These are phyloP conservation scores for Dioscorea zingiberensis DNA, from an alignment of 106 monocot genomes.

Conservation along the genomic window DNA sequence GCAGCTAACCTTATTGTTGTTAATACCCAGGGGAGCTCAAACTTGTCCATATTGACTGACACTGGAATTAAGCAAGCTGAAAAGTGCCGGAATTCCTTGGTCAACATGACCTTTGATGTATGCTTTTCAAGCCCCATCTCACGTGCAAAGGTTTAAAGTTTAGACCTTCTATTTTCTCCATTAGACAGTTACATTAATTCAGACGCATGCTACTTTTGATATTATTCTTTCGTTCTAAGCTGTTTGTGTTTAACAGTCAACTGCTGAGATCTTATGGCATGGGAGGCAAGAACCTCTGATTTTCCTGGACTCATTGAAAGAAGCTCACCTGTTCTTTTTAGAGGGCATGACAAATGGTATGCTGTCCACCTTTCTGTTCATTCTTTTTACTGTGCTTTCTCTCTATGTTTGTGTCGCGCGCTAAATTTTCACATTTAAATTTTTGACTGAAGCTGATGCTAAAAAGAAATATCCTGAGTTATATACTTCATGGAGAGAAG, in stretches of 20 bases:
- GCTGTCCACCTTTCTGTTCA: not conserved
- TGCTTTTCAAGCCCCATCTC: slow-evolving; percentile 84
- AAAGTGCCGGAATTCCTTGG: slow-evolving; percentile 53
- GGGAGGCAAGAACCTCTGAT: slow-evolving; percentile 50
- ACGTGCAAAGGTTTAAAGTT: slow-evolving; percentile 62
- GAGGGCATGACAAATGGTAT: slow-evolving; percentile 90
- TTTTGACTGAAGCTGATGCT: slow-evolving; percentile 73
- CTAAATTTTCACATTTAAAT: slow-evolving; percentile 16
- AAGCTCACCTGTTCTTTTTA: slow-evolving; percentile 70
- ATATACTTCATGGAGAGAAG: slow-evolving; percentile 64
- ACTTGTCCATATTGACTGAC: slow-evolving; percentile 69
- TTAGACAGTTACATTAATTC: no score
- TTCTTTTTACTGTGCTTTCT: not conserved
- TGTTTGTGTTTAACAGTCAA: slow-evolving; percentile 36
- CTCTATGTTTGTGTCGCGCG: not conserved
- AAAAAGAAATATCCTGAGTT: slow-evolving; percentile 61
- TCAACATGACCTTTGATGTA: slow-evolving; percentile 46
- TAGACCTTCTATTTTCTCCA: not conserved
- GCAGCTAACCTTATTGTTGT: no score
- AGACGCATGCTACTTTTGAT: not conserved
- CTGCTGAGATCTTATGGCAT: slow-evolving; percentile 67
- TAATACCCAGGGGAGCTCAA: slow-evolving; percentile 58
- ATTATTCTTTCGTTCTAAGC: not conserved
- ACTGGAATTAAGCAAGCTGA: slow-evolving; percentile 56
- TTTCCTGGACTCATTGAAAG: slow-evolving; percentile 76